Conservation (phyloP, 176 grass and related monocot genomes). For the Phoenix roebelenii region DNA sequence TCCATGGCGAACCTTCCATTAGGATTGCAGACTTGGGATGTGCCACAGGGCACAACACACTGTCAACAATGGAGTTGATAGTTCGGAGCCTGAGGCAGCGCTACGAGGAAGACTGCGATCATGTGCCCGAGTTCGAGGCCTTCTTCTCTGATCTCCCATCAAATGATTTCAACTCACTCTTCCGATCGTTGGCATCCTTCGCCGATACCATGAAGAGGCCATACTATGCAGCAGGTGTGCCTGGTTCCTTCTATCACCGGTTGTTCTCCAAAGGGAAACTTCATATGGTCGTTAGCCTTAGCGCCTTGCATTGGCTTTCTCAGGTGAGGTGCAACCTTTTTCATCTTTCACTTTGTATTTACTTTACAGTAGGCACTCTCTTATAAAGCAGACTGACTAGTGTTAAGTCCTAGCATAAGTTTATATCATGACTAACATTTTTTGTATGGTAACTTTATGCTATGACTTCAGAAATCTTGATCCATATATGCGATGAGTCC, state of each 20-base stretch:
- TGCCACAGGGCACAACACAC: slow-evolving; percentile 28
- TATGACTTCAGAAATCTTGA: too few species aligned
- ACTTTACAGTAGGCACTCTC: too few species aligned
- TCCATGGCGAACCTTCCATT: neutral
- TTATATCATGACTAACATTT: too few species aligned
- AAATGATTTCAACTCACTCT: slow-evolving; percentile 40
- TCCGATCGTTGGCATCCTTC: neutral
- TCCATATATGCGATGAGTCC: too few species aligned
- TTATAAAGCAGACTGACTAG: too few species aligned
- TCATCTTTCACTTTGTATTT: too few species aligned
- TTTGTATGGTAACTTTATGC: too few species aligned
- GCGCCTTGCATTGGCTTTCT: slow-evolving; percentile 31
- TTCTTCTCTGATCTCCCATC: slow-evolving; percentile 34
- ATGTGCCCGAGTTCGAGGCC: slow-evolving; percentile 19
- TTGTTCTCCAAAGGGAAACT: slow-evolving; percentile 19
- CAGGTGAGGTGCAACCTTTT: neutral
- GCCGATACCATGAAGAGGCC: neutral
- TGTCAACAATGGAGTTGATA: slow-evolving; percentile 12
- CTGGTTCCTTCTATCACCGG: slow-evolving; percentile 24
- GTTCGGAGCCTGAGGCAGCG: neutral
- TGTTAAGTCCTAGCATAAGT: too few species aligned
- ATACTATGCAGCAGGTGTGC: slow-evolving; percentile 26
- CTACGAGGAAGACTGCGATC: neutral
- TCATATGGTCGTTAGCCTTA: slow-evolving; percentile 11
- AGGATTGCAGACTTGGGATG: slow-evolving; percentile 28